A percentile compares a stretch with the other conserved stretches of the same genome.
Conservation (phyloP, 768 basidiomycete genomes). For the Kwoniella botswanensis region DNA sequence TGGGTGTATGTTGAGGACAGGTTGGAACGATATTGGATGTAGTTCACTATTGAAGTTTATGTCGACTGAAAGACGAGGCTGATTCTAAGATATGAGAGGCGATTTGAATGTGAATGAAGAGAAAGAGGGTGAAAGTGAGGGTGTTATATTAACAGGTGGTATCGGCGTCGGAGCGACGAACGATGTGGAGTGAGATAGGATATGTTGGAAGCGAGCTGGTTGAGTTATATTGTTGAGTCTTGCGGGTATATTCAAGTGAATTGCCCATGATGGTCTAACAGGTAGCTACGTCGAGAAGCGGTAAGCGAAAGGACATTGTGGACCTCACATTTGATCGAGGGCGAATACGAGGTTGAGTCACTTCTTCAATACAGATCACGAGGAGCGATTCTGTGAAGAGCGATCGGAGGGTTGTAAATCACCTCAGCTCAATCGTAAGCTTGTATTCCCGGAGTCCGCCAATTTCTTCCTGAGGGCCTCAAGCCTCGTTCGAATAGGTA, state of each 20-base stretch:
- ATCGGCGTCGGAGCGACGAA: not conserved
- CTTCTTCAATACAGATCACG: too few relatives aligned
- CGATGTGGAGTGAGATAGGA: not conserved
- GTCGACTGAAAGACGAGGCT: not conserved
- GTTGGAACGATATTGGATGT: too few relatives aligned
- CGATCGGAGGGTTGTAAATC: too few relatives aligned
- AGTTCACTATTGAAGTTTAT: not conserved
- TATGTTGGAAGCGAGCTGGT: not conserved
- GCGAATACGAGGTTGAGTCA: too few relatives aligned
- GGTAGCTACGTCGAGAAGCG: too few relatives aligned
- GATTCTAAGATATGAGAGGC: too few relatives aligned
- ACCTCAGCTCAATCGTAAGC: not conserved
- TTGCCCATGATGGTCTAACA: not conserved
- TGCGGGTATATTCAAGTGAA: not conserved
- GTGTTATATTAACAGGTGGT: not conserved
- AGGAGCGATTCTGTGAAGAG: too few relatives aligned
- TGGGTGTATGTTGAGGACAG: not conserved
- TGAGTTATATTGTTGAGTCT: not conserved
- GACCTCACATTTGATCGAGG: too few relatives aligned
- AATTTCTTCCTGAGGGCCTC: constrained; percentile 44
- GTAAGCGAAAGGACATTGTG: too few relatives aligned
- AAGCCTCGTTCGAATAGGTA: constrained; percentile 37
- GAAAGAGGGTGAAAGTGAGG: not conserved
- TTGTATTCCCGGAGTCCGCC: constrained; percentile 20
- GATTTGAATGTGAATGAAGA: not conserved